phyloP scores from a whole-genome alignment of 148 eudicot species.

The Pharnaceum exiguum region DNA sequence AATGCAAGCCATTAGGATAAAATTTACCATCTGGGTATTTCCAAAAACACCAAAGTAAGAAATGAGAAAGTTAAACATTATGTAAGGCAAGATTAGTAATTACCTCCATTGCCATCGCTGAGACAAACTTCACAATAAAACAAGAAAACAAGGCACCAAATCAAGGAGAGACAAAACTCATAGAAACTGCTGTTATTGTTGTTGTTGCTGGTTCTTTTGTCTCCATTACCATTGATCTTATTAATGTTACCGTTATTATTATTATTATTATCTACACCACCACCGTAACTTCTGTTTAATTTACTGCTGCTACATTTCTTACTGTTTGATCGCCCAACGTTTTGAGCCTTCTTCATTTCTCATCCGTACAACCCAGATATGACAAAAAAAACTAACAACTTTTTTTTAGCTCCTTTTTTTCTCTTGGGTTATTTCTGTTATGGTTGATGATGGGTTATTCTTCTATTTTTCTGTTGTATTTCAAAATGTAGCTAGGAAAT shows the following conservation, averaged over 20 bases:
- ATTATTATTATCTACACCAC: background rate
- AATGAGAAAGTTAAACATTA: background rate
- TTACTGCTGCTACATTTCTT: constrained; percentile 10
- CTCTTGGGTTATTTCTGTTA: too few species aligned
- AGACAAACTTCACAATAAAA: constrained; percentile 58
- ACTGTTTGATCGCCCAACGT: constrained; percentile 9
- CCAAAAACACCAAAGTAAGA: background rate
- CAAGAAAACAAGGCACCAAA: constrained; percentile 59
- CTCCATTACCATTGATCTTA: background rate
- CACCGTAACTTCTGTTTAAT: background rate
- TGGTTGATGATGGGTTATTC: background rate
- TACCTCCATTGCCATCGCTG: constrained; percentile 58
- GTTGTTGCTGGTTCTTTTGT: constrained; percentile 6
- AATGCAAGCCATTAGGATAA: background rate
- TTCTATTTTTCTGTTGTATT: background rate
- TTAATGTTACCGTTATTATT: constrained; percentile 6
- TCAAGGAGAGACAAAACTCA: constrained; percentile 44
- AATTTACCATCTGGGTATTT: background rate
- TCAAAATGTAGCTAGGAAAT: background rate
- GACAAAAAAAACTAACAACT: background rate
- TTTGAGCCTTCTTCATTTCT: constrained; percentile 39
- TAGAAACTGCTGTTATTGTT: constrained; percentile 24
- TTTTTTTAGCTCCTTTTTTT: too few species aligned
- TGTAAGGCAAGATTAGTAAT: background rate
- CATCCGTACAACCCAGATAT: constrained; percentile 13